Evolutionary conservation across 306 rosid genomes (phyloP).

Genomic region (Quillaja saponaria): DNA sequence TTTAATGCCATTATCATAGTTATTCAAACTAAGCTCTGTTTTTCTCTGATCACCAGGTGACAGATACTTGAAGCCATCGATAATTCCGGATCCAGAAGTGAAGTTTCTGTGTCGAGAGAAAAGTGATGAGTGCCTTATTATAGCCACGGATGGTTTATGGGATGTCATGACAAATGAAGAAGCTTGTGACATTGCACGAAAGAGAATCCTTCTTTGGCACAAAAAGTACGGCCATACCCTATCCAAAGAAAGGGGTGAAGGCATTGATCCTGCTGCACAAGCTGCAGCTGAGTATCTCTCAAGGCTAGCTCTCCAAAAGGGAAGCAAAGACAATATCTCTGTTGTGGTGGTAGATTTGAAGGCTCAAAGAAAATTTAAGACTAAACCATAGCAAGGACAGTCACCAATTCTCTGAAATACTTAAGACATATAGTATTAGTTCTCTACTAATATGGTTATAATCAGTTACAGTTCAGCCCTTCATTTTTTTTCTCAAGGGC

Average conservation of each 20-base stretch:
- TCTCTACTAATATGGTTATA: constrained; percentile 12
- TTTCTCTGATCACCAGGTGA: constrained; percentile 51
- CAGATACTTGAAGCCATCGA: constrained; percentile 73
- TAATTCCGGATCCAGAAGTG: constrained; percentile 79
- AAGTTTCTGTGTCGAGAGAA: constrained; percentile 49
- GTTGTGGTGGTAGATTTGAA: constrained; percentile 76
- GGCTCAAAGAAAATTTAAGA: constrained; percentile 69
- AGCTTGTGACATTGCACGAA: constrained; percentile 76
- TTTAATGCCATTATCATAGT: background rate
- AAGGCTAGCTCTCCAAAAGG: constrained; percentile 69
- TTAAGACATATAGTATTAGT: constrained; percentile 16
- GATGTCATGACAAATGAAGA: constrained; percentile 81
- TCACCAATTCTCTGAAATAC: constrained; percentile 1
- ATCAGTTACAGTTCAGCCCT: constrained; percentile 36
- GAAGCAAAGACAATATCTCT: constrained; percentile 80
- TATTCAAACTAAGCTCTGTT: background rate
- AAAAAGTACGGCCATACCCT: constrained; percentile 48
- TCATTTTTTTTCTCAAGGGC: constrained; percentile 44
- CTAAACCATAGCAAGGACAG: constrained; percentile 34
- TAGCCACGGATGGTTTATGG: constrained; percentile 87
- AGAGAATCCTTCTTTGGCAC: constrained; percentile 78
- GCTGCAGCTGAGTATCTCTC: constrained; percentile 78
- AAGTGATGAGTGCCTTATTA: constrained; percentile 70
- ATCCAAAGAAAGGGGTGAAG: constrained; percentile 28
- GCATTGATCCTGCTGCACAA: constrained; percentile 72